phyloP scores from a whole-genome alignment of 768 basidiomycete species.

The Podaxis carcinomalis region DNA sequence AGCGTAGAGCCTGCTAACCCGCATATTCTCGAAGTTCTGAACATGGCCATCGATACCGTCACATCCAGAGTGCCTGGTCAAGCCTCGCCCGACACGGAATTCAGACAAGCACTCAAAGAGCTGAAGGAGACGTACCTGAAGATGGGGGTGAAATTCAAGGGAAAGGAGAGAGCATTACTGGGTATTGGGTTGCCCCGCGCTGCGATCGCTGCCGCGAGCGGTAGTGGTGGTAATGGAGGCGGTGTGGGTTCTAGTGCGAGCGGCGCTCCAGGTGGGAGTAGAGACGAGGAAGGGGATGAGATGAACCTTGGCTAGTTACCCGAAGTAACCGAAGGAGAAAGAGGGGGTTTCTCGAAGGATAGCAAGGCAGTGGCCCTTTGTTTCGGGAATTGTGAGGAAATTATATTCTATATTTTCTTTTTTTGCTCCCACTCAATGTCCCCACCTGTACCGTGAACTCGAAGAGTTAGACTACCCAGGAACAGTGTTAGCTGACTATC shows the following conservation, averaged over 20 bases:
- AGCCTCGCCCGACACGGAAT: neutral
- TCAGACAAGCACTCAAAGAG: slow-evolving; percentile 8
- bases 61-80: slow-evolving; percentile 12
- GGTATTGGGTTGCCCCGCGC: slow-evolving; percentile 6
- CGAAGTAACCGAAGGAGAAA: neutral
- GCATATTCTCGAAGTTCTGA: slow-evolving; percentile 76
- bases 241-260: neutral
- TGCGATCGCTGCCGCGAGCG: neutral
- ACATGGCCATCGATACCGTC: slow-evolving; percentile 67
- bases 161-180: slow-evolving; percentile 7
- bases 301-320: slow-evolving; percentile 7
- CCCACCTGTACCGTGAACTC: neutral
- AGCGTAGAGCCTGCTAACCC: slow-evolving; percentile 81
- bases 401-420: neutral
- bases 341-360: neutral
- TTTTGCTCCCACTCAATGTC: slow-evolving; percentile 1
- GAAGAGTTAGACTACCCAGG: neutral
- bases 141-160: slow-evolving; percentile 5
- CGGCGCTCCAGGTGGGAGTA: neutral
- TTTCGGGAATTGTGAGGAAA: neutral
- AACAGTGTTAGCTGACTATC: neutral
- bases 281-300: slow-evolving; percentile 7
- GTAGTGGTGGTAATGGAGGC: neutral
- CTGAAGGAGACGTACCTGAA: slow-evolving; percentile 7
- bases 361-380: neutral